Conservation (phyloP, 1,139 yeast genomes). For the Sugiyamaella xylanicola region DNA sequence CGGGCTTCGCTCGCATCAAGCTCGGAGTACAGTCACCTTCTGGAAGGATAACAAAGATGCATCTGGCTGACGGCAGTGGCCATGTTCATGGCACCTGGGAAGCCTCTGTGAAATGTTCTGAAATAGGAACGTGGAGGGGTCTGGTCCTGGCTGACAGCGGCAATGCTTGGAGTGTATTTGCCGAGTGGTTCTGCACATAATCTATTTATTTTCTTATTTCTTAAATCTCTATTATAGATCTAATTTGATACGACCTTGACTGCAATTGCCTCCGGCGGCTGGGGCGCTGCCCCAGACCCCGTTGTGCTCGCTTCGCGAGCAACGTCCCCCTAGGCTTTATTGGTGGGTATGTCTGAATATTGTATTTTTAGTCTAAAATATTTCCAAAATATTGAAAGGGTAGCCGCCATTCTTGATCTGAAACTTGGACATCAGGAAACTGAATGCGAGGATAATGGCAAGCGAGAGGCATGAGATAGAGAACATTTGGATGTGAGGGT, state of each 20-base stretch:
- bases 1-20: conserved; percentile 49
- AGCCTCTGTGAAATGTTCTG: conserved; percentile 60
- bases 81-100: conserved; percentile 55
- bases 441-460: conserved; percentile 51
- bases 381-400: conserved; percentile 51
- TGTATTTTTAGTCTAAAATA: conserved; percentile 22
- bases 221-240: background rate
- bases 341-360: no score
- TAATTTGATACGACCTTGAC: no score
- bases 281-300: conserved; percentile 4
- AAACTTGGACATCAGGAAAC: conserved; percentile 55
- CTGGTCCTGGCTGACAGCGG: conserved; percentile 79
- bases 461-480: conserved; percentile 49
- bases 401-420: conserved; percentile 59
- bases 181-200: conserved; percentile 77
- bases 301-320: background rate
- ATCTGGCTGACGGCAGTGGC: conserved; percentile 47
- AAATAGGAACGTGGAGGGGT: conserved; percentile 80
- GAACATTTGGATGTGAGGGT: conserved; percentile 48
- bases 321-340: no score
- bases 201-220: conserved; percentile 1
- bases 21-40: conserved; percentile 81
- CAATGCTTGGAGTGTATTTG: conserved; percentile 84
- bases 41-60: conserved; percentile 70
- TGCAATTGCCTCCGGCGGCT: background rate